phyloP scores from a whole-genome alignment of 1,284 basidiomycete genomes.

The Vanrija pseudolonga region DNA sequence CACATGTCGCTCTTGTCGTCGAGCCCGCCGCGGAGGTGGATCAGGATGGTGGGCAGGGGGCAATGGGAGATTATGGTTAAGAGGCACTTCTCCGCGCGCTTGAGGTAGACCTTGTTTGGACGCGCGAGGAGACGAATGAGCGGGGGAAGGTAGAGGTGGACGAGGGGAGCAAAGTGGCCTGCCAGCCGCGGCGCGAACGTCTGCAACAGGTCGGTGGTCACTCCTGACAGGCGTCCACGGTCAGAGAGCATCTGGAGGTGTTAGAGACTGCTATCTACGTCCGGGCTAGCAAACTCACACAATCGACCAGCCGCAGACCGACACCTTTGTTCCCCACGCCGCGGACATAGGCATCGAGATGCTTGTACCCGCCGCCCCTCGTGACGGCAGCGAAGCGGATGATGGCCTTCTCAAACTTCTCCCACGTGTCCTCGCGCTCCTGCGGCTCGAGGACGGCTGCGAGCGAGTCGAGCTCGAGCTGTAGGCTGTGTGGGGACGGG shows the following conservation, averaged over 20 bases:
- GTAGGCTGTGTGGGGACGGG: conserved; percentile 40
- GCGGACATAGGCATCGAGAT: conserved; percentile 37
- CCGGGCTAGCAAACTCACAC: conserved; percentile 33
- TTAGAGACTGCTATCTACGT: not conserved
- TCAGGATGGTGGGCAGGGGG: conserved; percentile 40
- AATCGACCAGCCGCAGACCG: conserved; percentile 43
- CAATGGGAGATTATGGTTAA: conserved; percentile 51
- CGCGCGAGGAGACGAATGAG: conserved; percentile 51
- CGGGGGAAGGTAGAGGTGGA: conserved; percentile 51
- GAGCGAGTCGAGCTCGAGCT: conserved; percentile 41
- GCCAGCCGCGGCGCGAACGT: conserved; percentile 52
- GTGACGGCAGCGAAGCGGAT: conserved; percentile 46
- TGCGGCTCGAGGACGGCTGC: conserved; percentile 34
- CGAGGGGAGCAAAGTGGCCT: conserved; percentile 46
- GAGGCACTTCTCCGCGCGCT: conserved; percentile 51
- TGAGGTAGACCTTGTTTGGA: conserved; percentile 53
- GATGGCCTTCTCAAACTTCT: conserved; percentile 46
- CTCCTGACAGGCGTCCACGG: conserved; percentile 51
- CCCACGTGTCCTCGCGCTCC: conserved; percentile 51
- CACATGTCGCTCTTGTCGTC: conserved; percentile 49
- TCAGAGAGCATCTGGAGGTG: conserved; percentile 51
- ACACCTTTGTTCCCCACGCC: conserved; percentile 45
- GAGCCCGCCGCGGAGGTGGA: conserved; percentile 44
- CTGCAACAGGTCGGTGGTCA: conserved; percentile 51
- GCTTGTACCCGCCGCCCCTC: conserved; percentile 49